phyloP scores from a whole-genome alignment of 805 yeast genomes.

The Lipomyces sp. region DNA sequence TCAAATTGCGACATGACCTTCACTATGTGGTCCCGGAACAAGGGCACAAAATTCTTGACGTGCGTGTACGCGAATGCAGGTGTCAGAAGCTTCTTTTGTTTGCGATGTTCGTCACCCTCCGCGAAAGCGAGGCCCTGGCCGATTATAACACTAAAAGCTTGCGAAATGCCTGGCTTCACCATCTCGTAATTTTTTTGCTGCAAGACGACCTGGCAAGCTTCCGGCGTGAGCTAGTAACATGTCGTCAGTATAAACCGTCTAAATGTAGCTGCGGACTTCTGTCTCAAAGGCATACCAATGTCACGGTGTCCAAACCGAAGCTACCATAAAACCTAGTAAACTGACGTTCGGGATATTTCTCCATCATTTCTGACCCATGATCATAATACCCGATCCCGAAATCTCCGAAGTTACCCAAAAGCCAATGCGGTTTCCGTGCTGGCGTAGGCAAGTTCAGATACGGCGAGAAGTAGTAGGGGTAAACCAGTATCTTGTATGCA shows the following conservation, averaged over 20 bases:
- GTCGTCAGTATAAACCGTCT: not conserved
- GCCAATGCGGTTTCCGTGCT: constrained; percentile 8
- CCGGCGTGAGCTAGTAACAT: constrained; percentile 6
- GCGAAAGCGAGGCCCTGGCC: constrained; percentile 23
- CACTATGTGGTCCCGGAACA: constrained; percentile 7
- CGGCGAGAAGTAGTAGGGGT: constrained; percentile 17
- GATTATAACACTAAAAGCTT: constrained; percentile 6
- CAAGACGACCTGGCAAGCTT: constrained; percentile 10
- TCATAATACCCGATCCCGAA: constrained; percentile 6
- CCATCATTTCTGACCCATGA: constrained; percentile 2
- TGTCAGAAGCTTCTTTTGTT: constrained; percentile 11
- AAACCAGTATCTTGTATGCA: too few relatives aligned
- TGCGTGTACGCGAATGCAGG: constrained; percentile 21
- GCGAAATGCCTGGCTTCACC: constrained; percentile 12
- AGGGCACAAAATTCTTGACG: constrained; percentile 17
- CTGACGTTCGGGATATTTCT: constrained; percentile 11
- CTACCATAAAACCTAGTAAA: constrained; percentile 7
- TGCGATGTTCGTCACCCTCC: constrained; percentile 21
- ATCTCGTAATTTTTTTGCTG: constrained; percentile 10
- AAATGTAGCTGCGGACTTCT: too few relatives aligned
- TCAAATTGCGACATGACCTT: constrained; percentile 3
- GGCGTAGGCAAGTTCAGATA: constrained; percentile 8
- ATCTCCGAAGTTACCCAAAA: constrained; percentile 14
- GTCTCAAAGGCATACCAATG: not conserved
- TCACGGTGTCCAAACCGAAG: constrained; percentile 6